Conservation (phyloP, 2,329 filamentous ascomycete genomes). For the Herpomyces periplanetae region DNA sequence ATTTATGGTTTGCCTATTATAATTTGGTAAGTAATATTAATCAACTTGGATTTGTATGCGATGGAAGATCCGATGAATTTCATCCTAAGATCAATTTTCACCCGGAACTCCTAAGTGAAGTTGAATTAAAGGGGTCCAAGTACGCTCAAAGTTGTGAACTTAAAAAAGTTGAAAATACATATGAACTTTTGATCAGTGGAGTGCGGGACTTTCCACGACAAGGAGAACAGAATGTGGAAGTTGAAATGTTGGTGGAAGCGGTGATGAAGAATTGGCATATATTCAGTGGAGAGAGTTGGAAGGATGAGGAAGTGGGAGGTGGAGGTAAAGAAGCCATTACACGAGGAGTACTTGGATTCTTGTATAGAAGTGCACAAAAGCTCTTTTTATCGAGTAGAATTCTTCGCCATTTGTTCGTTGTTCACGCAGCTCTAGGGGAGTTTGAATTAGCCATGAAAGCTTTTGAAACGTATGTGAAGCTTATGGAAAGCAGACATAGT, state of each 20-base stretch:
- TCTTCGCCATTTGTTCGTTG: conserved; percentile 43
- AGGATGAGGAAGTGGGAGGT: conserved; percentile 35
- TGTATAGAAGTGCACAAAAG: conserved; percentile 65
- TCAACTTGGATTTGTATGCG: too few relatives aligned
- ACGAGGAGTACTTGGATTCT: conserved; percentile 34
- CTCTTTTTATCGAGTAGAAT: conserved; percentile 82
- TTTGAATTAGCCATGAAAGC: conserved; percentile 70
- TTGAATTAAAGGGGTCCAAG: too few relatives aligned
- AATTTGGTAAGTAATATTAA: too few relatives aligned
- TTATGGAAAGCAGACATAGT: conserved; percentile 44
- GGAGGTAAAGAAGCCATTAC: conserved; percentile 37
- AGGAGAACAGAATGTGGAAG: conserved; percentile 30
- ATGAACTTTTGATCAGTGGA: conserved; percentile 33
- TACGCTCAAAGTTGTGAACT: conserved; percentile 40
- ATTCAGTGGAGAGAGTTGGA: conserved; percentile 40
- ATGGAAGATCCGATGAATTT: too few relatives aligned
- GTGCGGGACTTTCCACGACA: conserved; percentile 57
- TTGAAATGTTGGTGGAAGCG: conserved; percentile 42
- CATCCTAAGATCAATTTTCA: too few relatives aligned
- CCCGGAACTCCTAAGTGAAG: too few relatives aligned
- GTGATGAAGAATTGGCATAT: conserved; percentile 55
- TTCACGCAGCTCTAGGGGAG: conserved; percentile 54
- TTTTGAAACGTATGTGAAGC: conserved; percentile 61
- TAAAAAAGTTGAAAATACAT: conserved; percentile 34
- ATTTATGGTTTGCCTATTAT: too few relatives aligned